phyloP scores from a whole-genome alignment of 2,329 filamentous ascomycete genomes.

The Parasarocladium wereldwijsianum region DNA sequence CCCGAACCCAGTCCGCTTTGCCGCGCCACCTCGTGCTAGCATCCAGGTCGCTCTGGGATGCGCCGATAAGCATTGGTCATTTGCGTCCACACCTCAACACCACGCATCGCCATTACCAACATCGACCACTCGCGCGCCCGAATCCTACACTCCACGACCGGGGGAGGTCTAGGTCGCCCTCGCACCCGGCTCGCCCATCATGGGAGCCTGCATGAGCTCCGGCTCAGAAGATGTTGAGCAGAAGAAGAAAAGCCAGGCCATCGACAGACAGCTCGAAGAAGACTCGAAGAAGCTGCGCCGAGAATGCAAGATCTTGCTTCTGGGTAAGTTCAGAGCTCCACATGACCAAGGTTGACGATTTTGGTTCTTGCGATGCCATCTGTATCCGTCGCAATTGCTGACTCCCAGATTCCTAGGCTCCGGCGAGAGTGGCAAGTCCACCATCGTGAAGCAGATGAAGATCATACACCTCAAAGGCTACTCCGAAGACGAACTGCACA shows the following conservation, averaged over 20 bases:
- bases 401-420: constrained; percentile 50
- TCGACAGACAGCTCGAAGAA: constrained; percentile 86
- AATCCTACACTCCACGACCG: background rate
- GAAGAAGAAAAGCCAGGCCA: constrained; percentile 93
- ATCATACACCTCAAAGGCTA: constrained; percentile 99
- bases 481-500: constrained; percentile 79
- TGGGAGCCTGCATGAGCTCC: constrained; percentile 91
- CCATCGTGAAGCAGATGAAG: constrained; percentile 99
- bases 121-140: background rate
- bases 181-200: constrained; percentile 27
- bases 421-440: constrained; percentile 96
- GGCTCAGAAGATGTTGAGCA: constrained; percentile 76
- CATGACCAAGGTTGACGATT: background rate
- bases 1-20: too few relatives aligned
- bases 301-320: constrained; percentile 96
- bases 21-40: background rate
- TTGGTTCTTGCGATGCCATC: background rate
- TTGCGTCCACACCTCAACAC: too few relatives aligned
- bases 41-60: too few relatives aligned
- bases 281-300: constrained; percentile 82
- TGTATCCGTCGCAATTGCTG: constrained; percentile 6
- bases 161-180: background rate
- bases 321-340: constrained; percentile 50
- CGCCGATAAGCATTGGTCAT: too few relatives aligned
- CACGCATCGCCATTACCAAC: constrained; percentile 1